Conservation (phyloP, 1,139 yeast genomes). For the Sugiyamaella castrensis region DNA sequence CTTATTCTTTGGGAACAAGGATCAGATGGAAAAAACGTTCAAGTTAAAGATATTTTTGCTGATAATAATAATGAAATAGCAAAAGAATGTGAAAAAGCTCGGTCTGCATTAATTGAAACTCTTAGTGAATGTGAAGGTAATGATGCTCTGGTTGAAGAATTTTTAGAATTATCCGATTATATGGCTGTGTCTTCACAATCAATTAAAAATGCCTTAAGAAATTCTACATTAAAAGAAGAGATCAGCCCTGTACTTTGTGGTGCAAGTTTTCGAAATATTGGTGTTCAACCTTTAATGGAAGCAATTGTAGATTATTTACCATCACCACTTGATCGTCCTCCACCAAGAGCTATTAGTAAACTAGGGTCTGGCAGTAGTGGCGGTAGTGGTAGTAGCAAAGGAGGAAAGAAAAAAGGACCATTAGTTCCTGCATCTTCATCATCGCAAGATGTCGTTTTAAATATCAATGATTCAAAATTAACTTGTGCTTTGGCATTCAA, state of each 20-base stretch:
- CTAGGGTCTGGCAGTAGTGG: background rate
- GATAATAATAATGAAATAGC: constrained; percentile 36
- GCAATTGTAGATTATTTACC: constrained; percentile 77
- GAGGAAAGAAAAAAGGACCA: constrained; percentile 19
- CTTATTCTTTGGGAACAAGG: constrained; percentile 59
- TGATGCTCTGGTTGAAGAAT: constrained; percentile 60
- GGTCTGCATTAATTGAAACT: constrained; percentile 79
- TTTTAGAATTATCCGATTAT: constrained; percentile 62
- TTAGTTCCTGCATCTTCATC: constrained; percentile 32
- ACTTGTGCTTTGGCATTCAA: constrained; percentile 88
- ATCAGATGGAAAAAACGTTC: constrained; percentile 54
- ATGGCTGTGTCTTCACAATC: constrained; percentile 50
- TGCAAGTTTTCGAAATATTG: constrained; percentile 86
- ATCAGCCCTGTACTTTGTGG: constrained; percentile 88
- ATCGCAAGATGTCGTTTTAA: constrained; percentile 52
- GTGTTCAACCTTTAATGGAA: constrained; percentile 91
- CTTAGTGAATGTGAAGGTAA: constrained; percentile 76
- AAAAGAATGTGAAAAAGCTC: constrained; percentile 51
- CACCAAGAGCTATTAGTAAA: constrained; percentile 48
- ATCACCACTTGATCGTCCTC: constrained; percentile 62
- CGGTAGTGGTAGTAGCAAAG: background rate
- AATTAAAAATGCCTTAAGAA: constrained; percentile 57
- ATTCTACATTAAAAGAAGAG: constrained; percentile 54
- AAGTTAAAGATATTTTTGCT: constrained; percentile 44
- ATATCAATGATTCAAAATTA: constrained; percentile 53